These are phyloP conservation scores for Letharia columbiana DNA, from an alignment of 495 filamentous ascomycete genomes.

Conservation along the genomic window DNA sequence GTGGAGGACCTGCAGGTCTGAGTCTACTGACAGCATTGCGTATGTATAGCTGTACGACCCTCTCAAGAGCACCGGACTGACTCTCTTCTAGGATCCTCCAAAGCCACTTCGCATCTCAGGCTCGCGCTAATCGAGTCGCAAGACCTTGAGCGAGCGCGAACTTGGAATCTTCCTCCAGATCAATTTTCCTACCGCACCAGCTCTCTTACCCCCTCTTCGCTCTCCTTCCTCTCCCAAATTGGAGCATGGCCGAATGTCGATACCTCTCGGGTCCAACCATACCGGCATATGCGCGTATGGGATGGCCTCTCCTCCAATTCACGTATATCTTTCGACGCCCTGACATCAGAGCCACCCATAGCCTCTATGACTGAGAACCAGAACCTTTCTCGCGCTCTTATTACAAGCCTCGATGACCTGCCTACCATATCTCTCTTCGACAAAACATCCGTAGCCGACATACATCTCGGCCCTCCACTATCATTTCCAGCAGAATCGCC, in stretches of 20 bases:
- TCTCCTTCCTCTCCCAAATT: conserved; percentile 60
- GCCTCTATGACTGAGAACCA: conserved; percentile 96
- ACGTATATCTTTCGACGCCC: conserved; percentile 80
- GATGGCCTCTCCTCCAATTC: conserved; percentile 83
- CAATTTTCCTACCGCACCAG: conserved; percentile 89
- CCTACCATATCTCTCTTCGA: conserved; percentile 62
- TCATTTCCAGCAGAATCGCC: conserved; percentile 38
- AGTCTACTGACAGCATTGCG: conserved; percentile 80
- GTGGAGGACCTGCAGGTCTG: conserved; percentile 91
- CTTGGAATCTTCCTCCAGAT: conserved; percentile 54
- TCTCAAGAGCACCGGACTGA: conserved; percentile 3
- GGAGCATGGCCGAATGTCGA: conserved; percentile 81
- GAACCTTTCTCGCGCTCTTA: conserved; percentile 71
- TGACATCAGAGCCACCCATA: conserved; percentile 49
- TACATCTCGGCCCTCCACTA: conserved; percentile 51
- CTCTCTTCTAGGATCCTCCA: conserved; percentile 47
- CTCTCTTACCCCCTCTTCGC: conserved; percentile 82
- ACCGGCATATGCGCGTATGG: conserved; percentile 94
- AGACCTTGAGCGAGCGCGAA: conserved; percentile 57
- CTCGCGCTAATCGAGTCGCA: conserved; percentile 87
- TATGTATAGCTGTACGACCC: conserved; percentile 34
- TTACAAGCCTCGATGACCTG: conserved; percentile 60
- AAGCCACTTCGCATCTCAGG: conserved; percentile 64
- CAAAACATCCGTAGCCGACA: conserved; percentile 64
- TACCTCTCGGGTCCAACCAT: conserved; percentile 63